Base-by-base conservation (phyloP, 2,329 filamentous ascomycete genomes). In the Cercospora sojina region DNA sequence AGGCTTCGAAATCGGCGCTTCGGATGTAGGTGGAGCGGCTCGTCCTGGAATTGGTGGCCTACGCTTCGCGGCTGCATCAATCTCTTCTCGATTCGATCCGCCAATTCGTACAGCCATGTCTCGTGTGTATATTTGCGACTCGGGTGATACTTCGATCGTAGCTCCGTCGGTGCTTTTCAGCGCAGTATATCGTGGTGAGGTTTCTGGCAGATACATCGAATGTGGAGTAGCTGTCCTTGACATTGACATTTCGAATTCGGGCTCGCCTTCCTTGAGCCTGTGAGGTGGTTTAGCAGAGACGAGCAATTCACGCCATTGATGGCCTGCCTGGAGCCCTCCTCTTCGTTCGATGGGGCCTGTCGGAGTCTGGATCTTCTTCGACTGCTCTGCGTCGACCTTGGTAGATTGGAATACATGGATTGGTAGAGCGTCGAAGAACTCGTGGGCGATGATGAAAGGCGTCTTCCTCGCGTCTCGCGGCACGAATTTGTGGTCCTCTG, bases 401-500 rank as follows among this genome's bases (percentile, higher is more conserved):
- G 94, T 85, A 13, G 91, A 90, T 78, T 98, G 90, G 77, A 99
- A 99, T 67, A 92, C 89, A 78, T 99, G 93, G 72, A 99, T 97
- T 35, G 95, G 95, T 0, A 99, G 88, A 2, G 95, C 95, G 73
- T 99, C 95, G 81, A 99, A 99, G 83, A 99, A 98, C 77, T 99
- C 95, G 78, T 99, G 95, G 4, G 95, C 95, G 58, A 98, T 87
- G 67, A 99, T 96, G 78, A 98, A 96, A 0, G 95, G 94, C 23
- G 89, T 91, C 76, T 90, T 91, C 67, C 85, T 84, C 23, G 87
- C 80, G 47, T 77, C 73, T 71, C 87, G 85, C 0, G 92, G 91
- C 18, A 97, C 85, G n/a, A 92, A 87, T 71, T 91, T 88, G 74
- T 96, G 90, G 70, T 93, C 91, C 77, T 98, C 92, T 10, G 91